phyloP scores from a whole-genome alignment of 2,329 filamentous ascomycete species.

The Colletotrichum siamense region DNA sequence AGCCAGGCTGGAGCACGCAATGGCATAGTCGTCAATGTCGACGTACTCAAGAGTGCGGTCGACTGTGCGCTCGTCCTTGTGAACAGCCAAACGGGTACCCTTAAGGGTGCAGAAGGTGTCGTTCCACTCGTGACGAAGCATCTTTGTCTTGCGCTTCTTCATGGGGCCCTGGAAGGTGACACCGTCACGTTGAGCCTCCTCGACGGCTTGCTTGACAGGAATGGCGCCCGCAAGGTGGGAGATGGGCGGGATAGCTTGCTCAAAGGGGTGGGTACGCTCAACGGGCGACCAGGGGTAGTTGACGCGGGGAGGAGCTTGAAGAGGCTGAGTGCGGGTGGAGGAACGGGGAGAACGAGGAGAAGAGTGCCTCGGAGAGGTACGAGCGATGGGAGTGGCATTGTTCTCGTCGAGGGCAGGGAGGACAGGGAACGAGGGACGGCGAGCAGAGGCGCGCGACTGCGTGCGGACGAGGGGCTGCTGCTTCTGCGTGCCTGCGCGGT shows the following conservation, averaged over 20 bases:
- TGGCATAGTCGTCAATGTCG: slow-evolving; percentile 88
- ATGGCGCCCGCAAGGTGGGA: slow-evolving; percentile 21
- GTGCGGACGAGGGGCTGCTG: slow-evolving; percentile 46
- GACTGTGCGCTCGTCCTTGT: slow-evolving; percentile 62
- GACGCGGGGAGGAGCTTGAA: slow-evolving; percentile 58
- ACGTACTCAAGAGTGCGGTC: slow-evolving; percentile 76
- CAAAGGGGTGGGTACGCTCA: slow-evolving; percentile 48
- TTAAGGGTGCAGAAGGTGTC: slow-evolving; percentile 89
- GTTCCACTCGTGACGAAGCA: slow-evolving; percentile 93
- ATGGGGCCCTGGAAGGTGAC: slow-evolving; percentile 84
- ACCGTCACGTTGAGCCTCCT: slow-evolving; percentile 47
- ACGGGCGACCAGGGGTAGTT: slow-evolving; percentile 62
- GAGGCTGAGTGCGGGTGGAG: slow-evolving; percentile 33
- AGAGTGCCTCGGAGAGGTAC: slow-evolving; percentile 37
- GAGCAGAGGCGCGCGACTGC: slow-evolving; percentile 60
- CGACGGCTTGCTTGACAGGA: slow-evolving; percentile 26
- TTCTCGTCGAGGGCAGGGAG: slow-evolving; percentile 76
- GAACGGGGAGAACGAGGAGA: slow-evolving; percentile 38
- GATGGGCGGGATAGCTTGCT: slow-evolving; percentile 48
- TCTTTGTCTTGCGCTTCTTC: slow-evolving; percentile 89
- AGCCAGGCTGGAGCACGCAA: slow-evolving; percentile 80
- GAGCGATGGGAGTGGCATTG: slow-evolving; percentile 46
- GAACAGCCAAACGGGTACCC: slow-evolving; percentile 77
- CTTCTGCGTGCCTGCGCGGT: slow-evolving; percentile 51
- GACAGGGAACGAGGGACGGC: slow-evolving; percentile 71